Base-by-base conservation (phyloP, 225 moss, liverwort and hornwort species). In the Polytrichum commune region DNA sequence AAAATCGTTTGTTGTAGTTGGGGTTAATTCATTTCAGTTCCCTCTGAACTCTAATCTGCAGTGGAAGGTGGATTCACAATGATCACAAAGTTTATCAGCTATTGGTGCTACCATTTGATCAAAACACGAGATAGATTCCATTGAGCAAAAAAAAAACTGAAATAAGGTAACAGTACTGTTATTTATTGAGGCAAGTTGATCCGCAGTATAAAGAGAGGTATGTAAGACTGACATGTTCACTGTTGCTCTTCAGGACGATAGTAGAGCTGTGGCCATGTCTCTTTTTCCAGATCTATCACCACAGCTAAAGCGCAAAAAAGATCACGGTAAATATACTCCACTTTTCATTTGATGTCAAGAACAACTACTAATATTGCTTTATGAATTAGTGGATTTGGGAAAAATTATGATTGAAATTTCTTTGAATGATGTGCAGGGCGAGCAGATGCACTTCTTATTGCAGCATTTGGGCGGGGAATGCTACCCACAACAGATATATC, bases 391-490 rank as follows among this genome's bases (percentile, higher is more conserved):
- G 23, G 64, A 65, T 30, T 18, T 30, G 30, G 64, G 28, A 46
- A 46, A 38, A 46, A 46, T 46, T 46, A 46, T 46, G 30, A 27
- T 9, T 24, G 7, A 18, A 8, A 65, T 8, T 65, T 30, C 19
- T 71, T 46, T 33, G 19, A 22, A 26, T 24, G 19, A 26, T 28
- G 22, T 79, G 74, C 85, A 96, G 95, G 94, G 58, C 91, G 97
- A 24, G 97, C 95, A 71, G 93, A 98, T 74, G 97, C 97, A n/a
- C 82, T 98, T 46, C 92, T 98, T 2, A 92, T 98, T 72, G 97
- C 97, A 76, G 95, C 95, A 8, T 98, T 98, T 54, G 97, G 97
- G 19, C 91, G 91, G 72, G 92, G 93, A 32, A 81, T 94, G 65
- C 61, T 74, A 46, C 83, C 83, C 27, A 80, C 74, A 55, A 72